phyloP scores from a whole-genome alignment of 2,329 filamentous ascomycete genomes.

The Fonsecaea erecta region DNA sequence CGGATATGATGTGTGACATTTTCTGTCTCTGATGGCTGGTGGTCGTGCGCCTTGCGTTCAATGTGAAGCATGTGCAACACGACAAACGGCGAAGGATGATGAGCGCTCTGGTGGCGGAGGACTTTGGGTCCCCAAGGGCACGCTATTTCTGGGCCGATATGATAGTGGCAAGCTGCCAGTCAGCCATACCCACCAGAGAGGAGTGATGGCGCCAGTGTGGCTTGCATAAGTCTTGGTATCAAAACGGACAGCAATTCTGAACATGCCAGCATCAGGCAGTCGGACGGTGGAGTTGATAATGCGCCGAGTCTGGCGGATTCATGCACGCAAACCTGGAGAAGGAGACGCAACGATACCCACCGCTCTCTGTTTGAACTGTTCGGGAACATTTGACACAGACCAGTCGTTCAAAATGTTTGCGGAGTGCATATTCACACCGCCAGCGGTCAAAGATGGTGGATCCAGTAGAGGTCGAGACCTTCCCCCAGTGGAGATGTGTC shows the following conservation, averaged over 20 bases:
- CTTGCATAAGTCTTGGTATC: constrained; percentile 25
- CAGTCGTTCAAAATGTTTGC: constrained; percentile 11
- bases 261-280: background rate
- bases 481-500: constrained; percentile 11
- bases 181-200: background rate
- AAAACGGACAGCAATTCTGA: background rate
- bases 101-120: constrained; percentile 5
- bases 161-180: constrained; percentile 8
- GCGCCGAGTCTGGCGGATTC: background rate
- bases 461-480: constrained; percentile 10
- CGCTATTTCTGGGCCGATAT: constrained; percentile 8
- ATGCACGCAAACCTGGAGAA: background rate
- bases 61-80: constrained; percentile 21
- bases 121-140: background rate
- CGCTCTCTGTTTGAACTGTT: constrained; percentile 1
- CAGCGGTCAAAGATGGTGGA: background rate
- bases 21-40: constrained; percentile 9
- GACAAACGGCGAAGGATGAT: background rate
- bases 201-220: constrained; percentile 20
- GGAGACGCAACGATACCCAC: constrained; percentile 1
- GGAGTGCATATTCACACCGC: constrained; percentile 19
- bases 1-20: constrained; percentile 8
- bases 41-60: constrained; percentile 2
- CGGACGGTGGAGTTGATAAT: constrained; percentile 13
- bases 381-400: background rate